phyloP scores from a whole-genome alignment of 768 basidiomycete species.

The Obba rivulosa region DNA sequence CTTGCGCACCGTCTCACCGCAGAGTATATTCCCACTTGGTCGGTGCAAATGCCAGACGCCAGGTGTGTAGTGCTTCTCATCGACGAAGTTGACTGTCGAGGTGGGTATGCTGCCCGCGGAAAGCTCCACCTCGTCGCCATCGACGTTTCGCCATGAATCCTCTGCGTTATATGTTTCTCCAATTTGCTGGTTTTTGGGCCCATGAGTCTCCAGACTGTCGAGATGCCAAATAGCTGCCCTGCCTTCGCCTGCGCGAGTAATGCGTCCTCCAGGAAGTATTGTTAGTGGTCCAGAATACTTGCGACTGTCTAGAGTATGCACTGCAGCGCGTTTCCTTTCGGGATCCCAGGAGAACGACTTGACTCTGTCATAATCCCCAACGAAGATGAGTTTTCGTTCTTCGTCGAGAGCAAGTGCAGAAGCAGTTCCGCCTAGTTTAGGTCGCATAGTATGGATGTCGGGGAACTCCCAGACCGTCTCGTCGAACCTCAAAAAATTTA shows the following conservation, averaged over 20 bases:
- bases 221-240: conserved; percentile 32
- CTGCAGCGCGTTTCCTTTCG: not conserved
- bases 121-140: conserved; percentile 24
- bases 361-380: conserved; percentile 29
- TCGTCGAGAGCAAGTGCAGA: conserved; percentile 8
- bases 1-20: conserved; percentile 4
- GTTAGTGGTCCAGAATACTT: conserved; percentile 25
- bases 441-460: not conserved
- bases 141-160: conserved; percentile 13
- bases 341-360: conserved; percentile 32
- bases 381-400: conserved; percentile 24
- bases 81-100: conserved; percentile 5
- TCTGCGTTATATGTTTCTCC: conserved; percentile 2
- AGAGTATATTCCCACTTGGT: conserved; percentile 20
- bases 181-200: conserved; percentile 1
- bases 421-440: conserved; percentile 22
- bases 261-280: conserved; percentile 20
- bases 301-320: conserved; percentile 27
- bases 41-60: conserved; percentile 24
- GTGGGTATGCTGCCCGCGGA: conserved; percentile 23
- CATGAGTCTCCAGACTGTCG: conserved; percentile 28
- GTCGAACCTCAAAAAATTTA: conserved; percentile 21
- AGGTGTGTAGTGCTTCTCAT: conserved; percentile 1
- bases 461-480: not conserved
- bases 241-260: conserved; percentile 31